Base-by-base conservation (phyloP, 2,329 filamentous ascomycete genomes). In the Fusarium hainanense region DNA sequence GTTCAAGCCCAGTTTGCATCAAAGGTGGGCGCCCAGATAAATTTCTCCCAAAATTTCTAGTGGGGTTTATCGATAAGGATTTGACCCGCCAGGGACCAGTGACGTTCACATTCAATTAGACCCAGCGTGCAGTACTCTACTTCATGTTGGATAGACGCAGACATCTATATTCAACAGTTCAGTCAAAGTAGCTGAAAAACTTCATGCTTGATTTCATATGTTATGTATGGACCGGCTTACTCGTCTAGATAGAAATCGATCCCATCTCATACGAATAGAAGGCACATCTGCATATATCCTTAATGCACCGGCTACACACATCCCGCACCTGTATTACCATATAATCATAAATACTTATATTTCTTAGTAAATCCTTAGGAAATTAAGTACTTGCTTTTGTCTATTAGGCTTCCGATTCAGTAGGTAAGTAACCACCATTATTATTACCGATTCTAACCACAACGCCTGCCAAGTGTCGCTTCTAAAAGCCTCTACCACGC, bases 401-500 rank as follows among this genome's bases (percentile, higher is more conserved):
- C 12, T 14, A 3, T 30, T 30, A 14, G 28, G 12, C 1, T 30
- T 30, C 28, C 5, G 27, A 30, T 13, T 14, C 3, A 3, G 2
- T 30, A 30, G 12, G 12, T 21, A 3, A 21, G 21, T 21, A 21
- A 43, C 50, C 40, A 32, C 42, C 50, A 42, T 49, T 55, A 40
- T 49, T 55, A 54, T 49, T 59, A 46, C 20, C 27, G 40, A 32
- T 44, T 49, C 21, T 42, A 49, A 43, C 41, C 41, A 18, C 11
- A 23, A 49, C 34, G 49, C 37, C 48, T 42, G 21, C 6, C 27
- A 21, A 48, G 50, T 52, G n/a, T n/a, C 21, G 40, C 14, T 20
- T 76, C 78, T 50, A 87, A 47, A 88, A 85, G 0, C 87, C 87
- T 57, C 87, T 81, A 0, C 86, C 86, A 16, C 85, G 82, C 60